Evolutionary conservation across 495 filamentous ascomycete genomes (phyloP), one percentile per base, ranked within the genome.

Genomic region (Talaromyces stipitatus): DNA sequence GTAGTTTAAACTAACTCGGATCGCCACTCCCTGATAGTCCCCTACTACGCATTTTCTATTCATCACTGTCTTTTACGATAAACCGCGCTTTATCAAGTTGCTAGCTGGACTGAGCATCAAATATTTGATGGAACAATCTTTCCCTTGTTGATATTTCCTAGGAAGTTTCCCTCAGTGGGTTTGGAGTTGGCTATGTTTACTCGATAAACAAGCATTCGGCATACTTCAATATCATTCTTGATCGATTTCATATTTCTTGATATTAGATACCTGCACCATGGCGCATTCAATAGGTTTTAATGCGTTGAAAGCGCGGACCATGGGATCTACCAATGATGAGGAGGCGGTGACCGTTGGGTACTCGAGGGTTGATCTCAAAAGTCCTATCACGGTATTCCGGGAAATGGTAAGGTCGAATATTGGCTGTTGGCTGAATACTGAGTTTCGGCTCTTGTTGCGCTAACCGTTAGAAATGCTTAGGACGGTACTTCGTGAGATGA

Each of bases 341-440:
- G 92, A 96, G 67, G 95, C 94, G n/a, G 95, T 99, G 32, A 99
- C 95, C 0, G 95, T 97, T 55, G 96, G n/a, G 97, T 66, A 99
- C 94, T 23, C 78, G 95, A 62, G 95, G 92, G 27, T 75, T 99
- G 62, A 97, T 99, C 58, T 95, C 97, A 69, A 99, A 99, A 72
- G 91, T 97, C 1, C 80, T 98, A 38, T 92, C 94, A 16, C 76
- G 94, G 57, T 98, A 98, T 69, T 94, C 91, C 8, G 91, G 94
- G 56, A 92, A 97, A 74, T 96, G 91, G 85, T 79, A 58, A 1
- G 62, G 55, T 8, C 8, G 41, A 26, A 20, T 29, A 20, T 18
- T 29, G 12, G 10, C 46, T 33, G 85, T 81, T 16, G 83, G 80
- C 6, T 61, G 56, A 28, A 48, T 56, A 33, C 20, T 24, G 16